A percentile compares a stretch with the other conserved stretches of the same genome.
Conservation (phyloP, 768 basidiomycete genomes). For the Suillus paluster region DNA sequence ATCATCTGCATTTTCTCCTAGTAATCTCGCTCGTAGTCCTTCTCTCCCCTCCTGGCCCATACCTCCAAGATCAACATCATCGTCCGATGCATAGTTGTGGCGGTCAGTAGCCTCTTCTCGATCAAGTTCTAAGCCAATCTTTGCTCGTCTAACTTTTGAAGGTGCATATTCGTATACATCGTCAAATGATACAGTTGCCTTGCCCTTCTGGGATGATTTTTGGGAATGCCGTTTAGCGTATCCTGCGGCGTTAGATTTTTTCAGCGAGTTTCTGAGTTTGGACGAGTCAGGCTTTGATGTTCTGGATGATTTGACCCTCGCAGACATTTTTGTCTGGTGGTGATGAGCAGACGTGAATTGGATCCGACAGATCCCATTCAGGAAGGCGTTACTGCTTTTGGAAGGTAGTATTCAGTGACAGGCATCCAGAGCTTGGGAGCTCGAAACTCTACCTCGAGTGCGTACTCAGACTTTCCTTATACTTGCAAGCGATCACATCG, state of each 20-base stretch:
- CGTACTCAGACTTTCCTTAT: not conserved
- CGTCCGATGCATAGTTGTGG: conserved; percentile 37
- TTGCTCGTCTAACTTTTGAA: conserved; percentile 51
- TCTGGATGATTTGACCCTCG: conserved; percentile 23
- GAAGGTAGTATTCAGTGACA: conserved; percentile 24
- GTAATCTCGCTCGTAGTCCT: conserved; percentile 48
- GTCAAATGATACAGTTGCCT: conserved; percentile 34
- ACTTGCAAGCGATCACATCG: not conserved
- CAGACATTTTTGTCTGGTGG: conserved; percentile 5
- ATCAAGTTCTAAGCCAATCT: conserved; percentile 58
- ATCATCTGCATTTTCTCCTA: conserved; percentile 56
- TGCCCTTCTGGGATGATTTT: conserved; percentile 37
- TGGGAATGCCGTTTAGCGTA: conserved; percentile 55
- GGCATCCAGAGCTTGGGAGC: too few relatives aligned
- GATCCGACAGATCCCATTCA: conserved; percentile 13
- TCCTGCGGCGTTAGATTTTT: conserved; percentile 49
- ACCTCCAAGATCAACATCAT: conserved; percentile 43
- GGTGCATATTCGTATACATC: conserved; percentile 72
- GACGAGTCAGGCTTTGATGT: conserved; percentile 15
- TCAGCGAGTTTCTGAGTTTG: conserved; percentile 14
- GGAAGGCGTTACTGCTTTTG: conserved; percentile 17
- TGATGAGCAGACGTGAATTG: conserved; percentile 16
- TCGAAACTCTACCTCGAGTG: not conserved
- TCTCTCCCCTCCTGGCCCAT: conserved; percentile 34
- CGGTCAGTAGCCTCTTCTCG: conserved; percentile 50